Conservation (phyloP, 1,139 yeast species). For the Pichia kudriavzevii region DNA sequence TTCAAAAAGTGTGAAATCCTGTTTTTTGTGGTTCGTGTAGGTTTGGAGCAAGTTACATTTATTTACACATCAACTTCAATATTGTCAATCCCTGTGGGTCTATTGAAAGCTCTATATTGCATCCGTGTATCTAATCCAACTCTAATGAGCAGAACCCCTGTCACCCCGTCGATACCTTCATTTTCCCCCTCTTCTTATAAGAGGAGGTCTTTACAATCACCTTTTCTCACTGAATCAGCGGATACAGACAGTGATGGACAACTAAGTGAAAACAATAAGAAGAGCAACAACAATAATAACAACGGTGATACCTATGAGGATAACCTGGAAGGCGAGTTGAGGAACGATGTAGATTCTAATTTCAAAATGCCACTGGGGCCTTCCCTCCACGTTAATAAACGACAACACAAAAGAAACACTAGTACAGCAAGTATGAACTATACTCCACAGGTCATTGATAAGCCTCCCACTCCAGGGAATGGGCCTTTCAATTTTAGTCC, state of each 20-base stretch:
- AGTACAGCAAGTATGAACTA: constrained; percentile 17
- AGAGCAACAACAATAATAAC: neutral
- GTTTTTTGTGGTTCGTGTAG: too few species aligned
- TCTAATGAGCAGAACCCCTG: constrained; percentile 6
- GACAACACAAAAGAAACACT: constrained; percentile 13
- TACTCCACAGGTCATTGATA: constrained; percentile 18
- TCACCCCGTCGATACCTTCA: neutral
- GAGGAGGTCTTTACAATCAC: constrained; percentile 15
- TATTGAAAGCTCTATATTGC: too few species aligned
- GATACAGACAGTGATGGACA: constrained; percentile 1
- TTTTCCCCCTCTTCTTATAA: constrained; percentile 9
- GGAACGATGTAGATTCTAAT: too few species aligned
- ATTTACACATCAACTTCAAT: too few species aligned
- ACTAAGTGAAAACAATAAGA: constrained; percentile 1
- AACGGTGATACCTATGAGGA: neutral
- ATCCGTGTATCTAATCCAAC: too few species aligned
- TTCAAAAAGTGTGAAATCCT: too few species aligned
- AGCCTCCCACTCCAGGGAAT: constrained; percentile 35
- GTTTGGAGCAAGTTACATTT: too few species aligned
- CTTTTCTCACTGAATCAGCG: constrained; percentile 8
- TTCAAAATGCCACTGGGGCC: too few species aligned
- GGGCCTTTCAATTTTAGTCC: constrained; percentile 50
- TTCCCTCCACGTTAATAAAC: neutral
- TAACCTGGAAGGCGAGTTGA: neutral
- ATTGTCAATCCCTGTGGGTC: too few species aligned